These are phyloP conservation scores for Actinomortierella ambigua DNA, from an alignment of 371 early-diverging fungal genomes.

Conservation along the genomic window DNA sequence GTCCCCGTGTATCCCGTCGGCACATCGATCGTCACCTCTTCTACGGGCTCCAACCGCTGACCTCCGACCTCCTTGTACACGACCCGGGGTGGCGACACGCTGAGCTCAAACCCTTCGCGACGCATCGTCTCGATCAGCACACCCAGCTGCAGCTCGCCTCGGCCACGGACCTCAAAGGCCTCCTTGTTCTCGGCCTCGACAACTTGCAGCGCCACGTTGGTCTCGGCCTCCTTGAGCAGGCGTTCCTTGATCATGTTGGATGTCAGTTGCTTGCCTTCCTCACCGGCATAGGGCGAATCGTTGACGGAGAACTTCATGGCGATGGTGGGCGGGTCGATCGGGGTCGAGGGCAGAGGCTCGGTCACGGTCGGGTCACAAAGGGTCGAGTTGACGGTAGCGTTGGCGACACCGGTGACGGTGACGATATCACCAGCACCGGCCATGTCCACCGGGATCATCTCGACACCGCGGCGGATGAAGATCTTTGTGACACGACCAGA, in stretches of 20 bases:
- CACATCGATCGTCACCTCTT: conserved; percentile 80
- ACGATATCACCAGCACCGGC: conserved; percentile 89
- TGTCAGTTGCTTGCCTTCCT: conserved; percentile 74
- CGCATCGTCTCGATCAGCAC: conserved; percentile 88
- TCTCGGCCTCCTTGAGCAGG: conserved; percentile 73
- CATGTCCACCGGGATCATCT: conserved; percentile 66
- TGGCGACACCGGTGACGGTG: conserved; percentile 71
- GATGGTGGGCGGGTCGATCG: conserved; percentile 82
- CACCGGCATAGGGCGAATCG: conserved; percentile 80
- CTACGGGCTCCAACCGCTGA: conserved; percentile 72
- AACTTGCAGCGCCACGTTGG: conserved; percentile 76
- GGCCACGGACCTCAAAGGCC: conserved; percentile 80
- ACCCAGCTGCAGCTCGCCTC: conserved; percentile 84
- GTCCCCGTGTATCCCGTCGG: conserved; percentile 67
- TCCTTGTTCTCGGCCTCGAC: conserved; percentile 60
- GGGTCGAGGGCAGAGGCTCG: conserved; percentile 67
- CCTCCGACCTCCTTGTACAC: conserved; percentile 61
- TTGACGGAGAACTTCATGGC: conserved; percentile 82
- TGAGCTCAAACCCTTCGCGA: conserved; percentile 83
- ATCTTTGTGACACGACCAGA: conserved; percentile 74
- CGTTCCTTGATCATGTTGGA: conserved; percentile 78
- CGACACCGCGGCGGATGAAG: conserved; percentile 70
- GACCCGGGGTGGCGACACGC: conserved; percentile 79
- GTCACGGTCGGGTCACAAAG: conserved; percentile 62
- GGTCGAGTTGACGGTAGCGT: conserved; percentile 76